These are phyloP conservation scores for Candida ponderosae DNA, from an alignment of 805 yeast species.

Conservation along the genomic window DNA sequence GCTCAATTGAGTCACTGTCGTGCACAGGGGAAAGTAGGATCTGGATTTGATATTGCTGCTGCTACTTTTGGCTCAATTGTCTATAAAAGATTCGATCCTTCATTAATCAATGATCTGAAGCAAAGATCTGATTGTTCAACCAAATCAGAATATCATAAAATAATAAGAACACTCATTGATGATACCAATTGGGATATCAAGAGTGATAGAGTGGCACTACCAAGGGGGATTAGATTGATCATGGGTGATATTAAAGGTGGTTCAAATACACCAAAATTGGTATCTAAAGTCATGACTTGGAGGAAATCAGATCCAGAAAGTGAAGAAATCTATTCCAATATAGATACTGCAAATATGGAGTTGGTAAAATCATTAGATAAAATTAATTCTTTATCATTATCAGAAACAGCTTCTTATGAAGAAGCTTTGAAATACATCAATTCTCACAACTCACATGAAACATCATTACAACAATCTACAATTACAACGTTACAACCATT, in stretches of 20 bases:
- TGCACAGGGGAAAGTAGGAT: constrained; percentile 93
- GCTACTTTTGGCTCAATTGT: constrained; percentile 88
- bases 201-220: constrained; percentile 52
- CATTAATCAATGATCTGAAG: constrained; percentile 31
- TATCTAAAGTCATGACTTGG: constrained; percentile 72
- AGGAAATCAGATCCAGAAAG: constrained; percentile 42
- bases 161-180: constrained; percentile 31
- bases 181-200: constrained; percentile 52
- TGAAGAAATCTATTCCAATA: constrained; percentile 38
- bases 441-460: constrained; percentile 3
- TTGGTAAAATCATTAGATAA: constrained; percentile 41
- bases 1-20: constrained; percentile 87
- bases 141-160: constrained; percentile 17
- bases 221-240: constrained; percentile 57
- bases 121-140: constrained; percentile 18
- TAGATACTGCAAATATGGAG: constrained; percentile 51
- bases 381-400: constrained; percentile 26
- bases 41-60: constrained; percentile 96
- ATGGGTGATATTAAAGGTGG: constrained; percentile 96
- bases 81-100: constrained; percentile 69
- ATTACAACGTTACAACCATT: constrained; percentile 16
- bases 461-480: constrained; percentile 1
- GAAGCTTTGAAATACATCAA: constrained; percentile 14
- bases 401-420: constrained; percentile 29
- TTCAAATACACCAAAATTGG: constrained; percentile 90